These are phyloP conservation scores for Colletotrichum endophyticum DNA, from an alignment of 2,329 filamentous ascomycete species.

Conservation along the genomic window DNA sequence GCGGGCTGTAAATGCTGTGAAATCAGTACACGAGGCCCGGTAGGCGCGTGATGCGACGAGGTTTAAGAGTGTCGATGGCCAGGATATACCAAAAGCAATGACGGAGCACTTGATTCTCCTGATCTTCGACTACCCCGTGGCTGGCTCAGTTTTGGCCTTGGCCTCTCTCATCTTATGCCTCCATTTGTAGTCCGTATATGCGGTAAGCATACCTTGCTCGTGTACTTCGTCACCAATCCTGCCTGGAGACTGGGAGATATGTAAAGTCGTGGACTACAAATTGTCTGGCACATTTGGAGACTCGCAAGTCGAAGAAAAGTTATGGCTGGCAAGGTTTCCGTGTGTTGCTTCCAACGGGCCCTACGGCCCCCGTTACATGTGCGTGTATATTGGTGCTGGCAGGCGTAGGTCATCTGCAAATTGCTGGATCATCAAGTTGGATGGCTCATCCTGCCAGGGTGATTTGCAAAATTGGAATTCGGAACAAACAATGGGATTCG, in stretches of 20 bases:
- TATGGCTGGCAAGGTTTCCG: background rate
- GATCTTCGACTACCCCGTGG: background rate
- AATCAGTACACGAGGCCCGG: background rate
- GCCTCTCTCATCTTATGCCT: background rate
- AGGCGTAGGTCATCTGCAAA: background rate
- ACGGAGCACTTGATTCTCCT: background rate
- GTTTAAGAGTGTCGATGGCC: background rate
- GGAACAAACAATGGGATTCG: background rate
- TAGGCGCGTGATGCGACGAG: background rate
- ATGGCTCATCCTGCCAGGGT: background rate
- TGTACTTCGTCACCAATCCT: background rate
- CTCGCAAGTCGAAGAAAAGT: background rate
- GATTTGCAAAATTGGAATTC: background rate
- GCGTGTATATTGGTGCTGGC: background rate
- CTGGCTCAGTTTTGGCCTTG: background rate
- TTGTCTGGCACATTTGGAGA: background rate
- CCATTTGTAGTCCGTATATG: background rate
- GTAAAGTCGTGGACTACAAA: background rate
- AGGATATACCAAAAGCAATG: background rate
- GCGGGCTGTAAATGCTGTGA: background rate
- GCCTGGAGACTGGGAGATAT: background rate
- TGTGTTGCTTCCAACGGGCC: background rate
- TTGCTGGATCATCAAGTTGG: background rate
- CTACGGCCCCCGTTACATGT: background rate
- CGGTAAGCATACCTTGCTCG: background rate